These are phyloP conservation scores for Beauveria brongniartii DNA, from an alignment of 2,329 filamentous ascomycete species.

Conservation along the genomic window DNA sequence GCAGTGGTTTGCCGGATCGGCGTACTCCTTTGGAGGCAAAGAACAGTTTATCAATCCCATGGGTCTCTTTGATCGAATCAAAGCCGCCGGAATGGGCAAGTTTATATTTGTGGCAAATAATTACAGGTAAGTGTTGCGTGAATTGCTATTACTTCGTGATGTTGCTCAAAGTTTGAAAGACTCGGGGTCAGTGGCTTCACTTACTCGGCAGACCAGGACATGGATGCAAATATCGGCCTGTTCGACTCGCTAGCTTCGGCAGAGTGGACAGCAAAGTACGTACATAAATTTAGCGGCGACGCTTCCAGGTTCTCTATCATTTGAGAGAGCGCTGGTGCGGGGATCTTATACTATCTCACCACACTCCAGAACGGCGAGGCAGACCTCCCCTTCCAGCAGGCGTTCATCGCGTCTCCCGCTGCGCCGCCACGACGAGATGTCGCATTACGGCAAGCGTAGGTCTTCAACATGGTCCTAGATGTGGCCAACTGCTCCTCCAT, in stretches of 20 bases:
- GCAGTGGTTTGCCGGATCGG: slow-evolving; percentile 15
- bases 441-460: slow-evolving; percentile 4
- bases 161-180: slow-evolving; percentile 1
- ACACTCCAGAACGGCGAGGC: slow-evolving; percentile 31
- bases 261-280: slow-evolving; percentile 25
- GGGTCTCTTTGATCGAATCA: slow-evolving; percentile 16
- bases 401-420: slow-evolving; percentile 11
- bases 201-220: slow-evolving; percentile 12
- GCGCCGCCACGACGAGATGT: slow-evolving; percentile 12
- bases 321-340: slow-evolving; percentile 43
- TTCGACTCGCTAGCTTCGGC: slow-evolving; percentile 15
- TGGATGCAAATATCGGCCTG: slow-evolving; percentile 16
- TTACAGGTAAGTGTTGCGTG: slow-evolving; percentile 12
- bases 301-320: slow-evolving; percentile 39
- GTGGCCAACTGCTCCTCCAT: slow-evolving; percentile 11
- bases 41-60: slow-evolving; percentile 13
- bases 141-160: too few relatives aligned
- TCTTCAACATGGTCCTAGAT: slow-evolving; percentile 12
- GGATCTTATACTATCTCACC: slow-evolving; percentile 47
- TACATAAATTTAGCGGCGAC: slow-evolving; percentile 48
- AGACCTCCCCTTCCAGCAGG: slow-evolving; percentile 29
- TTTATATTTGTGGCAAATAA: slow-evolving; percentile 18
- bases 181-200: slow-evolving; percentile 15
- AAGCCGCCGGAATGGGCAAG: slow-evolving; percentile 7
- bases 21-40: slow-evolving; percentile 17